phyloP scores from a whole-genome alignment of 805 yeast species.

The Groenewaldozyma tartarivorans region DNA sequence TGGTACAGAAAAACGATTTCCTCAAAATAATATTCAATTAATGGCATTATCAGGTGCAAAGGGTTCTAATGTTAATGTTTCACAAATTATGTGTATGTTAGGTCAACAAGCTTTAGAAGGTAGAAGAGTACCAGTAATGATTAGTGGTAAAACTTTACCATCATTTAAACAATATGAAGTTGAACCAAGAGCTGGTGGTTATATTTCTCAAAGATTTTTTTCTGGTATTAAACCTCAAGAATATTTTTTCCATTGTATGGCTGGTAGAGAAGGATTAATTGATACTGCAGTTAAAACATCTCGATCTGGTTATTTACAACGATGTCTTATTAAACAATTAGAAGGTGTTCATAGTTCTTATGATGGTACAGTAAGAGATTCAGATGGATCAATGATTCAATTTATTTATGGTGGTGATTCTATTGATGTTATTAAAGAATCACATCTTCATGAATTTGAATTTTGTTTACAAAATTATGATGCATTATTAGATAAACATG shows the following conservation, averaged over 20 bases:
- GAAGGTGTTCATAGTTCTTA: constrained; percentile 94
- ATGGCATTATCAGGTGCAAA: constrained; percentile 99
- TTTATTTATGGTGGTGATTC: constrained; percentile 98
- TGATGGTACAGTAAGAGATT: constrained; percentile 92
- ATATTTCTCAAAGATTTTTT: constrained; percentile 91
- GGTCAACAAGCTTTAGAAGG: constrained; percentile 99
- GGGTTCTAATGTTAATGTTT: constrained; percentile 96
- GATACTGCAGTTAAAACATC: constrained; percentile 99
- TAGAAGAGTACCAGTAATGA: constrained; percentile 99
- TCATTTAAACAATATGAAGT: constrained; percentile 95
- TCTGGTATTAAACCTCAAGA: constrained; percentile 98
- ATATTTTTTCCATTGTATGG: constrained; percentile 99
- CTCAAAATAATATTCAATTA: constrained; percentile 94
- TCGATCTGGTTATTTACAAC: constrained; percentile 94
- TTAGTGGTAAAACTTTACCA: constrained; percentile 93
- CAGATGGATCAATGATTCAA: constrained; percentile 88
- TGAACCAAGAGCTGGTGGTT: constrained; percentile 97
- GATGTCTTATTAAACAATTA: constrained; percentile 95
- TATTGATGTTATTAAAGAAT: constrained; percentile 86
- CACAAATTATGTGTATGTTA: constrained; percentile 97
- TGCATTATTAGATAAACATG: constrained; percentile 74
- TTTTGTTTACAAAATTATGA: constrained; percentile 90
- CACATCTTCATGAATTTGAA: constrained; percentile 85
- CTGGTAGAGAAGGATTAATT: constrained; percentile 99
- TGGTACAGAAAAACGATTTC: constrained; percentile 93